Evolutionary conservation across 805 yeast genomes (phyloP).

Genomic region (Saccharomycopsis guyanensis): DNA sequence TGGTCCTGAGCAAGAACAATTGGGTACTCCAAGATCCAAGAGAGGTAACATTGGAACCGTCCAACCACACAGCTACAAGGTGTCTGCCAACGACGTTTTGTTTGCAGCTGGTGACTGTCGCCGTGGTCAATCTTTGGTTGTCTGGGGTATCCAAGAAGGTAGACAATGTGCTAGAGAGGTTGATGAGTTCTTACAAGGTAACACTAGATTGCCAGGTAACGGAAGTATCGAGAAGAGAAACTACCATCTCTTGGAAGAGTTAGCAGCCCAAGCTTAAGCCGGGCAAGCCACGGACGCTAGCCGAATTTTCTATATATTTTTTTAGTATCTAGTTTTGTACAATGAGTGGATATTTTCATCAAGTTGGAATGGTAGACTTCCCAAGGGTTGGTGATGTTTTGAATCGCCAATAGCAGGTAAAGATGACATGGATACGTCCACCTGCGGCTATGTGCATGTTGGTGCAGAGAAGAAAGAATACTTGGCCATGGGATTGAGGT

Average conservation of each 20-base stretch:
- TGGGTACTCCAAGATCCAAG: constrained; percentile 59
- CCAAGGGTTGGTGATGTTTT: too few species aligned
- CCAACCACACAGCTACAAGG: constrained; percentile 56
- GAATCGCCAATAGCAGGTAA: too few species aligned
- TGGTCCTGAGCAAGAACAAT: constrained; percentile 86
- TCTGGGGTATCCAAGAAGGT: constrained; percentile 99
- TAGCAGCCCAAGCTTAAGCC: constrained; percentile 19
- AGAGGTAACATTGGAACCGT: constrained; percentile 72
- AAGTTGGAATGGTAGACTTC: not conserved
- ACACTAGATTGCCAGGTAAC: constrained; percentile 82
- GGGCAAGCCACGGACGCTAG: too few species aligned
- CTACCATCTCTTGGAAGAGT: constrained; percentile 60
- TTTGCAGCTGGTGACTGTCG: constrained; percentile 99
- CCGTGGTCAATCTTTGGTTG: constrained; percentile 96
- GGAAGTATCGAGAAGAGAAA: constrained; percentile 88
- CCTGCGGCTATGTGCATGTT: too few species aligned
- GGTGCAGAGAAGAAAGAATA: too few species aligned
- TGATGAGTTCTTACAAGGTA: constrained; percentile 70
- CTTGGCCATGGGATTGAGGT: too few species aligned
- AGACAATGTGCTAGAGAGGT: constrained; percentile 97
- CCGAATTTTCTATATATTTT: too few species aligned
- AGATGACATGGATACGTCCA: too few species aligned
- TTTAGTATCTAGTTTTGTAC: not conserved
- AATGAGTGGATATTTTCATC: not conserved
- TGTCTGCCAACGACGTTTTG: constrained; percentile 52